phyloP scores from a whole-genome alignment of 208 protist genomes.

The Trypanosoma grayi region DNA sequence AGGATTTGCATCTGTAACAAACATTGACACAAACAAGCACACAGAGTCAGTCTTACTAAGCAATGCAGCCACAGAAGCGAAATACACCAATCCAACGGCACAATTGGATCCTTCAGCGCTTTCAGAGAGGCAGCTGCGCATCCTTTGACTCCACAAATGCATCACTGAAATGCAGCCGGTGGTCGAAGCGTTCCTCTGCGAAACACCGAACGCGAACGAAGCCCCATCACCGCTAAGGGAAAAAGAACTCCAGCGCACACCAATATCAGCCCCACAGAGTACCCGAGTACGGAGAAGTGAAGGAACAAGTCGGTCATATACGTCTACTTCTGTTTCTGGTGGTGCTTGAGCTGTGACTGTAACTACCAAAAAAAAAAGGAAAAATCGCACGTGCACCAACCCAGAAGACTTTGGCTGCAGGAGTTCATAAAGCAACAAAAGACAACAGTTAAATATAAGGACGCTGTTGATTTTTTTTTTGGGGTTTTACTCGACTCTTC shows the following conservation, averaged over 20 bases:
- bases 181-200: slow-evolving; percentile 31
- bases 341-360: not conserved
- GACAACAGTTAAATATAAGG: slow-evolving; percentile 5
- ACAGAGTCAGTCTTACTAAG: no score
- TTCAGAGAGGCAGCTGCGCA: no score
- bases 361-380: not conserved
- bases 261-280: slow-evolving; percentile 41
- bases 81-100: not conserved
- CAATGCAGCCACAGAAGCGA: not conserved
- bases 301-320: slow-evolving; percentile 1
- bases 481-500: no score
- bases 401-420: no score
- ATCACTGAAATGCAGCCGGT: slow-evolving; percentile 43
- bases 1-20: no score
- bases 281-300: slow-evolving; percentile 27
- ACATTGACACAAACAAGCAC: not conserved
- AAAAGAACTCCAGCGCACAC: slow-evolving; percentile 38
- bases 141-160: no score
- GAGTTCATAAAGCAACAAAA: no score
- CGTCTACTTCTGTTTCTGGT: not conserved
- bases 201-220: slow-evolving; percentile 61
- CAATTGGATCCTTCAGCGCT: not conserved
- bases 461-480: no score
- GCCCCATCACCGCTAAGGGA: slow-evolving; percentile 48
- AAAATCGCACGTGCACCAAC: no score